Evolutionary conservation across 2,329 filamentous ascomycete species (phyloP).

Genomic region (Alternaria sp.): DNA sequence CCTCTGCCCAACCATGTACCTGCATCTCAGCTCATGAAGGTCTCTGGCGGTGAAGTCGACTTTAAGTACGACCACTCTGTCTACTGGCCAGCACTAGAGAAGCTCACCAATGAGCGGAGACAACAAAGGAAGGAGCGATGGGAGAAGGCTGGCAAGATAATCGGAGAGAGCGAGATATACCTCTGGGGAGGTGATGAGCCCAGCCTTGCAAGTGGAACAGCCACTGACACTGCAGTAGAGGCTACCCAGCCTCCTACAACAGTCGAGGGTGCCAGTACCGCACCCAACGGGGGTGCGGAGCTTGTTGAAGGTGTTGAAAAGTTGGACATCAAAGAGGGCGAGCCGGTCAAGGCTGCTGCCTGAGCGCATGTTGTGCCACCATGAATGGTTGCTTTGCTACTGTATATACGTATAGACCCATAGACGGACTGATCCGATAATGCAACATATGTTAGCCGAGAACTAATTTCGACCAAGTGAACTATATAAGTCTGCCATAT

Average conservation of each 20-base stretch:
- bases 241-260: constrained; percentile 5
- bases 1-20: constrained; percentile 86
- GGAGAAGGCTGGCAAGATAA: constrained; percentile 78
- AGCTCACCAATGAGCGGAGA: constrained; percentile 72
- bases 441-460: background rate
- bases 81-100: constrained; percentile 89
- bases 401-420: constrained; percentile 2
- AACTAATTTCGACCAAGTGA: background rate
- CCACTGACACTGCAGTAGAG: constrained; percentile 4
- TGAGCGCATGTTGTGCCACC: background rate
- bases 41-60: constrained; percentile 79
- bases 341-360: constrained; percentile 25
- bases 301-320: constrained; percentile 34
- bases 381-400: background rate
- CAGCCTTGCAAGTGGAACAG: constrained; percentile 28
- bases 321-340: constrained; percentile 35
- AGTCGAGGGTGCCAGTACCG: background rate
- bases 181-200: constrained; percentile 72
- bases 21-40: constrained; percentile 80
- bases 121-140: constrained; percentile 74
- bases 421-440: background rate
- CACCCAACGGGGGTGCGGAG: constrained; percentile 16
- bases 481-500: background rate
- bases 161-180: constrained; percentile 89
- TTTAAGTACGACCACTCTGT: constrained; percentile 89